Conservation (phyloP, 2,329 filamentous ascomycete species). For the Botrytis fabae region DNA sequence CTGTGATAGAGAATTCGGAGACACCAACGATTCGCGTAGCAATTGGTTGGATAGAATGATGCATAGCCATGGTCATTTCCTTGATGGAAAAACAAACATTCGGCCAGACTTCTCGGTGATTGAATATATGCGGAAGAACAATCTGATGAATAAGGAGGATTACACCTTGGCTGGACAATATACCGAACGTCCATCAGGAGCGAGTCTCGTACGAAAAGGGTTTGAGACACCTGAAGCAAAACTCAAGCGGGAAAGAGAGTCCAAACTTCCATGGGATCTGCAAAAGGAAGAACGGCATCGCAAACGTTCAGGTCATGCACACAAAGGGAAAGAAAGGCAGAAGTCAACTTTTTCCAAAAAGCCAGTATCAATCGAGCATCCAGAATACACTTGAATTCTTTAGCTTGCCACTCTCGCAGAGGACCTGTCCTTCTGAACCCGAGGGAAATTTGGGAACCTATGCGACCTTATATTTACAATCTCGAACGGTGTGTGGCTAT, state of each 20-base stretch:
- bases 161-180: constrained; percentile 24
- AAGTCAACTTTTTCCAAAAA: background rate
- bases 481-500: background rate
- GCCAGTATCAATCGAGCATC: background rate
- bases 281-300: constrained; percentile 23
- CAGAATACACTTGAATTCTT: background rate
- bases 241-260: constrained; percentile 13
- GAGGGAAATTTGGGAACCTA: background rate
- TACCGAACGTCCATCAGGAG: constrained; percentile 29
- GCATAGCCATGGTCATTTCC: constrained; percentile 50
- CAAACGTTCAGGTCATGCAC: background rate
- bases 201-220: constrained; percentile 22
- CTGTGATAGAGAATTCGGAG: constrained; percentile 43
- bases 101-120: constrained; percentile 47
- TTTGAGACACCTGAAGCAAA: constrained; percentile 27
- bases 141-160: constrained; percentile 38
- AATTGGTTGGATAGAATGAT: constrained; percentile 46
- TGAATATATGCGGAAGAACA: constrained; percentile 41
- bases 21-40: constrained; percentile 18
- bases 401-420: background rate
- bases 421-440: background rate
- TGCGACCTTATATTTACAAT: background rate
- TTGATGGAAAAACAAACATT: constrained; percentile 28
- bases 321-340: constrained; percentile 2
- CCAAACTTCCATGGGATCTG: constrained; percentile 12